Evolutionary conservation across 225 moss, liverwort and hornwort species (phyloP), one percentile per base, ranked within the genome.

Genomic region (Sphagnum tenellum): DNA sequence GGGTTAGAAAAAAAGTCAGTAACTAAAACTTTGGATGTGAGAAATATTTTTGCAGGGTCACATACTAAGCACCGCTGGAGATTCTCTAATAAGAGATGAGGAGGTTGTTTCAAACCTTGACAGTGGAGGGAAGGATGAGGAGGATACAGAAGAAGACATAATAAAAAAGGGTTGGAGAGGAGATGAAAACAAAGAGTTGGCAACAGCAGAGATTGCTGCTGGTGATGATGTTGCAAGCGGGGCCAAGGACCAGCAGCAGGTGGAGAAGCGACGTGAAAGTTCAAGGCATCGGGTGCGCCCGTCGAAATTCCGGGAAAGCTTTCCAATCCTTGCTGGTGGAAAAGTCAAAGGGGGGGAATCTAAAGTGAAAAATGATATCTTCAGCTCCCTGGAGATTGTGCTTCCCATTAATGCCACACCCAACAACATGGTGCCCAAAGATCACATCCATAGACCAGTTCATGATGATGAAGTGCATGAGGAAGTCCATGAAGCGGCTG

Each of bases 321-420:
- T 69, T 66, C 71, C 77, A 14, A 55, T 59, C 6, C 73, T 58
- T 57, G 75, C 73, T 47, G 29, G 29, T 29, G 70, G 71, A 54
- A 84, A 84, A 80, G 68, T 80, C 75, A 84, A 80, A 67, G 73
- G 70, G 52, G 84, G 77, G 52, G 80, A 80, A 29, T 3, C 56
- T 1, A 77, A 66, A 71, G 71, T 46, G 46, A 57, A 10, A 9
- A 76, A 75, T 55, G 79, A 77, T 5, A 61, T 7, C 13, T 55
- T 12, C 5, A 72, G 65, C 56, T 49, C 71, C 9, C 12, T 76
- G 51, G 71, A 76, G 44, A 49, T 71, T 60, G 67, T 71, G 14
- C 76, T 68, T n/a, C 56, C 71, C 14, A 44, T 61, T 44, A 70
- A 75, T 54, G 49, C 62, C 5, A 12, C 29, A 29, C 29, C 29